Conservation (phyloP, 2,329 filamentous ascomycete species). For the Aurifilum marmelostoma region DNA sequence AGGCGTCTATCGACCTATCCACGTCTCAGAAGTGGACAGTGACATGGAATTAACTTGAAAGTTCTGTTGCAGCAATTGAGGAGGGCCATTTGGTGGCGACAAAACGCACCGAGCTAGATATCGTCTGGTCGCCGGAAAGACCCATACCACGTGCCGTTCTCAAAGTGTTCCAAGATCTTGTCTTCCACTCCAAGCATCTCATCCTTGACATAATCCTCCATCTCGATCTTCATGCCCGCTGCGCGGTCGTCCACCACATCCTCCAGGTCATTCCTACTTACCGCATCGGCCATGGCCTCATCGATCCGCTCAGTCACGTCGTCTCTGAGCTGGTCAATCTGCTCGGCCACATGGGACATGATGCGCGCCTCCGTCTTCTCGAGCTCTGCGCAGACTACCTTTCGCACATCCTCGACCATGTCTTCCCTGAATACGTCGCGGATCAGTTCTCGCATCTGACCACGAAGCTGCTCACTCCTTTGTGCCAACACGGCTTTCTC, state of each 20-base stretch:
- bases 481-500: background rate
- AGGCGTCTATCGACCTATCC: background rate
- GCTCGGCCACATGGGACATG: background rate
- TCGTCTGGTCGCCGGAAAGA: slow-evolving; percentile 10
- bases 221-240: slow-evolving; percentile 16
- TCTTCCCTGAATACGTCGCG: background rate
- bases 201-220: slow-evolving; percentile 15
- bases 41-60: background rate
- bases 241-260: slow-evolving; percentile 15
- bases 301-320: slow-evolving; percentile 14
- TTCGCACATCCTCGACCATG: slow-evolving; percentile 9
- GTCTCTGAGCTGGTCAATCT: slow-evolving; percentile 6
- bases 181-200: slow-evolving; percentile 15
- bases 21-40: background rate
- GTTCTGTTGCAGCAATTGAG: no score
- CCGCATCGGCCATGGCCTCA: background rate
- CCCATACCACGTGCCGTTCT: slow-evolving; percentile 13
- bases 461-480: slow-evolving; percentile 8
- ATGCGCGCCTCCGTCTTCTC: slow-evolving; percentile 10
- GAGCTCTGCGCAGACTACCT: slow-evolving; percentile 1
- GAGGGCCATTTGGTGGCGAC: background rate
- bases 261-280: slow-evolving; percentile 9
- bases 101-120: background rate
- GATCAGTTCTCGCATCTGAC: slow-evolving; percentile 4
- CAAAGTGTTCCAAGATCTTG: slow-evolving; percentile 14